Percentiles rank a stretch among this genome's conserved stretches.
Conservation (phyloP, 352 stramenopile species). For the Discostella stelligera region DNA sequence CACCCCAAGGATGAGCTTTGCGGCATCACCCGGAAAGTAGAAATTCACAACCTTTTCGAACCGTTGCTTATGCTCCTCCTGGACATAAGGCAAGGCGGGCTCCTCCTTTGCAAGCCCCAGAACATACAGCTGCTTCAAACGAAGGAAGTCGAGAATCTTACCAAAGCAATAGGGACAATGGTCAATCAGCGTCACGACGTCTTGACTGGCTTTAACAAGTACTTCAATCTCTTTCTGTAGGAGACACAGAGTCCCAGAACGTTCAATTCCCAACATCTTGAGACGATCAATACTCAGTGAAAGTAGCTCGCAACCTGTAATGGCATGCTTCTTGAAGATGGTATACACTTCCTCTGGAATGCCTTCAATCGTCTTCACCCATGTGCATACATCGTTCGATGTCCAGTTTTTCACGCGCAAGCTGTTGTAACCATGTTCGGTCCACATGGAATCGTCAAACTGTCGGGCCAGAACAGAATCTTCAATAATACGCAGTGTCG, state of each 20-base stretch:
- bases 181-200: conserved; percentile 19
- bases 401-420: conserved; percentile 11
- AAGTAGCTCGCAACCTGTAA: conserved; percentile 18
- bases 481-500: conserved; percentile 2
- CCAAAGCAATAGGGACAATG: conserved; percentile 21
- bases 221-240: conserved; percentile 17
- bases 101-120: conserved; percentile 11
- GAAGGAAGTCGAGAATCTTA: conserved; percentile 21
- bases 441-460: conserved; percentile 22
- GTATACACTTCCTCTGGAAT: conserved; percentile 5
- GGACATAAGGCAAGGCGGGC: conserved; percentile 12
- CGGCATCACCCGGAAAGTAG: conserved; percentile 31
- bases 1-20: background rate
- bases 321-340: conserved; percentile 18
- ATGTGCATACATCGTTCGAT: conserved; percentile 8
- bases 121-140: conserved; percentile 5
- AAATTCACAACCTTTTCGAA: conserved; percentile 40
- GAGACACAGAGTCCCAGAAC: conserved; percentile 3
- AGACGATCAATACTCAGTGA: conserved; percentile 18
- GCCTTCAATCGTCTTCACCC: conserved; percentile 16
- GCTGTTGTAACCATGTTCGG: conserved; percentile 18
- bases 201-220: background rate
- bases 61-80: conserved; percentile 8
- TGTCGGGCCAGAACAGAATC: conserved; percentile 20
- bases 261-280: conserved; percentile 15